Base-by-base conservation (phyloP, 129 eudicot species). In the Silybum marianum region DNA sequence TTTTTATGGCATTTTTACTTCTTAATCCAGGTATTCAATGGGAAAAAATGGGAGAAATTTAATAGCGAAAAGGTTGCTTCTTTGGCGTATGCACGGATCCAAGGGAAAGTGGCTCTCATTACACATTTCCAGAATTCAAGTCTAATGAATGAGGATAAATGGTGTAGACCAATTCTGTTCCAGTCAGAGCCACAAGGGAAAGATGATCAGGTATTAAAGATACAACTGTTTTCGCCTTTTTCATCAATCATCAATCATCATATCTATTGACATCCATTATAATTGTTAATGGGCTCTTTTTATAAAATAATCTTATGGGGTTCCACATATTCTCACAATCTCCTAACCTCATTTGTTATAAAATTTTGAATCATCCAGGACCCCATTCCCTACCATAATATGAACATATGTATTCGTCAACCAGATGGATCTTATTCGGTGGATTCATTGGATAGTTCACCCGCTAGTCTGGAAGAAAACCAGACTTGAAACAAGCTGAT, bases 111-210 rank as follows among this genome's bases (percentile, higher is more conserved):
- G 42, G 97, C 97, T 44, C 97, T 95, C 26, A 81, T 95, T 67
- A 85, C 96, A 16, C 98, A 92, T 77, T 95, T 95, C 69, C 98
- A 95, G 86, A 95, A 95, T 78, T 95, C 98, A 40, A 92, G 97
- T 87, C 86, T 95, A 79, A 92, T 95, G 97, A 95, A 95, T 18
- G 98, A 92, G 83, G 98, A 95, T 82, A 92, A 95, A 82, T 80
- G 93, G 72, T 95, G 98, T 80, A 81, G 98, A 66, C 98, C 98
- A 26, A 95, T 95, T 81, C 81, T 95, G 11, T 92, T 95, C 80
- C 94, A 90, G 82, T 90, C 96, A 10, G 94, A 92, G 73, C 90
- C 90, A 84, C 91, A 89, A 80, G 91, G 78, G 21, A 36, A 73
- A 44, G 84, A 80, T 78, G 90, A 89, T 76, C 88, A 81, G 95